Percentiles rank a stretch among this genome's conserved stretches.
phyloP scores from a whole-genome alignment of 805 yeast species.

The Suhomyces faveliae region DNA sequence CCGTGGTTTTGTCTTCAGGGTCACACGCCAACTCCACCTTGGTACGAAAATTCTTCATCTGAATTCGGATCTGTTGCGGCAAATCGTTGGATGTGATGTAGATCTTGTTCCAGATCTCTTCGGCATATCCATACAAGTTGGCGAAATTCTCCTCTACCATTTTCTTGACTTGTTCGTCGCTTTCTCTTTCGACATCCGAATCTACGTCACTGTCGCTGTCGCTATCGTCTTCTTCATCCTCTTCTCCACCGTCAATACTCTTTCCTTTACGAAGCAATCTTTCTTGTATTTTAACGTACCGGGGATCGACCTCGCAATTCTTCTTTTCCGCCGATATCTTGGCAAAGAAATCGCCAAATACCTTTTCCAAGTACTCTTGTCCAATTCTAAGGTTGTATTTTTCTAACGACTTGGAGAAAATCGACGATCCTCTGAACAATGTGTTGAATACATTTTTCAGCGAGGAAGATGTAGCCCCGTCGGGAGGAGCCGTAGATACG shows the following conservation, averaged over 20 bases:
- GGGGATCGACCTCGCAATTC: constrained; percentile 82
- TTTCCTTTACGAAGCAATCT: constrained; percentile 25
- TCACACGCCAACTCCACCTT: constrained; percentile 63
- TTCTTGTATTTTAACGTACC: constrained; percentile 44
- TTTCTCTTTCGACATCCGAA: constrained; percentile 31
- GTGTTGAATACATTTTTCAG: constrained; percentile 39
- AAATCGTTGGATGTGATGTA: constrained; percentile 68
- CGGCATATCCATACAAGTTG: constrained; percentile 50
- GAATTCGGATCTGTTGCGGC: constrained; percentile 64
- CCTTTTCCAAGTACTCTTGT: constrained; percentile 68
- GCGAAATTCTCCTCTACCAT: constrained; percentile 48
- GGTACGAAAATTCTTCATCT: constrained; percentile 60
- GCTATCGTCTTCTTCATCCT: constrained; percentile 18
- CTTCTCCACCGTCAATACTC: constrained; percentile 19
- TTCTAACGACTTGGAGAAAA: constrained; percentile 80
- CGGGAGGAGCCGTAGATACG: too few relatives aligned
- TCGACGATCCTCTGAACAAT: constrained; percentile 77
- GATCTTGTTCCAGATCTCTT: constrained; percentile 65
- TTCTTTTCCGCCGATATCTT: constrained; percentile 49
- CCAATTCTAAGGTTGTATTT: constrained; percentile 75
- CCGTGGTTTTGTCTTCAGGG: constrained; percentile 50
- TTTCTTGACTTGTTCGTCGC: constrained; percentile 27
- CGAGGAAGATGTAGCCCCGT: too few relatives aligned
- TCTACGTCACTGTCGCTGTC: constrained; percentile 25
- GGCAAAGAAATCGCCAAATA: constrained; percentile 67